These are phyloP conservation scores for Orbilia oligospora DNA, from an alignment of 2,329 filamentous ascomycete species.

Conservation along the genomic window DNA sequence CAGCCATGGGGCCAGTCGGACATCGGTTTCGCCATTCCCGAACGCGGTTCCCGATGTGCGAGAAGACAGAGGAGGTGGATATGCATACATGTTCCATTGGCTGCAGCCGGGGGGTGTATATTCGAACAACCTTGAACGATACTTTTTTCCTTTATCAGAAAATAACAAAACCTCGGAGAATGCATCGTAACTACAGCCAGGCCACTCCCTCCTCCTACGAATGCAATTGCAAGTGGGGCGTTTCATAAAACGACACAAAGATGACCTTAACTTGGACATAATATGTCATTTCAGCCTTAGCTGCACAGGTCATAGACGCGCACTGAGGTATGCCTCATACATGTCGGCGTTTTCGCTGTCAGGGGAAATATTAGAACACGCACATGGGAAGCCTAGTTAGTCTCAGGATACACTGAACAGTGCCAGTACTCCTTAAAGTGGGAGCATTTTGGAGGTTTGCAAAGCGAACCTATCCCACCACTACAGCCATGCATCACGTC, in stretches of 20 bases:
- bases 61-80: not conserved
- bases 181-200: constrained; percentile 26
- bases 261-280: constrained; percentile 22
- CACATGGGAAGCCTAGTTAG: constrained; percentile 42
- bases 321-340: constrained; percentile 37
- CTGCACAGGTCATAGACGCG: constrained; percentile 27
- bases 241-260: constrained; percentile 51
- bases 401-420: not conserved
- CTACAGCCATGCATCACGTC: constrained; percentile 36
- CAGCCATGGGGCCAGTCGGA: constrained; percentile 24
- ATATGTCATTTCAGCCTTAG: constrained; percentile 45
- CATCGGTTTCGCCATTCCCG: constrained; percentile 51
- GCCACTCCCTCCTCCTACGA: constrained; percentile 9
- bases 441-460: constrained; percentile 31
- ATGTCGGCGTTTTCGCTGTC: constrained; percentile 56
- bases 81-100: not conserved
- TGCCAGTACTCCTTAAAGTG: constrained; percentile 31
- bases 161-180: not conserved
- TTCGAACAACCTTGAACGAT: constrained; percentile 7
- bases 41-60: constrained; percentile 42
- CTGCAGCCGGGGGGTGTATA: not conserved
- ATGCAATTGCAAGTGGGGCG: constrained; percentile 34
- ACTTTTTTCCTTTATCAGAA: not conserved
- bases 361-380: constrained; percentile 38
- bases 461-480: constrained; percentile 5